Base-by-base conservation (phyloP, 805 yeast species). In the Metschnikowia lochheadii region DNA sequence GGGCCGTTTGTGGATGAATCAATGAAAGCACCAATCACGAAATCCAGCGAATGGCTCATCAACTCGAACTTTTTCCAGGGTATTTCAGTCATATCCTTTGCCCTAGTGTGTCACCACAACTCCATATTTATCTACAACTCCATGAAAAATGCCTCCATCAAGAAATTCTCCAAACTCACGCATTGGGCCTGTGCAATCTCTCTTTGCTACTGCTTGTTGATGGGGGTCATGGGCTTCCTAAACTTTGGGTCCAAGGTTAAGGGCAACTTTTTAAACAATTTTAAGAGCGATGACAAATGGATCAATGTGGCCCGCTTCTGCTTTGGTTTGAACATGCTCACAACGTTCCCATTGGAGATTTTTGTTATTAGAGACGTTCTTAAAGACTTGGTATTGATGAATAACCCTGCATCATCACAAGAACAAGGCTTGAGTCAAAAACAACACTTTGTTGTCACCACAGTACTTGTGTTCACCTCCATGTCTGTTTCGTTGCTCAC, bases 71-170 rank as follows among this genome's bases (percentile, higher is more conserved):
- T 91, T 3, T 89, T 91, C 63, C 96, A 91, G 66, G 96, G 97
- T 2, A 82, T 91, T 26, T 85, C 94, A n/a, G 96, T 91, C 45
- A 89, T 91, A 32, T 89, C 97, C 0, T 91, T 91, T 71, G 98
- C 98, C 1, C 77, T 92, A 56, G 97, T 91, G 3, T 91, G 98
- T 63, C 98, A 91, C 63, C 98, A 91, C 66, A 91, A 91, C 64
- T 89, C 97, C 0, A 81, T 92, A 29, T 86, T 91, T 61, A 92
- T 91, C 40, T 91, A 84, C 70, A 89, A 88, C 63, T 89, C 97
- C 0, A 77, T 92, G 62, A 79, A 78, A 56, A 80, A 79, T 18
- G 92, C 96, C 5, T 83, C 96, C 3, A 63, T 89, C 57, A 84
- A 82, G 54, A 75, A 91, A 54, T 91, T 91, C 63, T 77, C 87